These are phyloP conservation scores for Macrocybe gigantea DNA, from an alignment of 768 basidiomycete species.

Conservation along the genomic window DNA sequence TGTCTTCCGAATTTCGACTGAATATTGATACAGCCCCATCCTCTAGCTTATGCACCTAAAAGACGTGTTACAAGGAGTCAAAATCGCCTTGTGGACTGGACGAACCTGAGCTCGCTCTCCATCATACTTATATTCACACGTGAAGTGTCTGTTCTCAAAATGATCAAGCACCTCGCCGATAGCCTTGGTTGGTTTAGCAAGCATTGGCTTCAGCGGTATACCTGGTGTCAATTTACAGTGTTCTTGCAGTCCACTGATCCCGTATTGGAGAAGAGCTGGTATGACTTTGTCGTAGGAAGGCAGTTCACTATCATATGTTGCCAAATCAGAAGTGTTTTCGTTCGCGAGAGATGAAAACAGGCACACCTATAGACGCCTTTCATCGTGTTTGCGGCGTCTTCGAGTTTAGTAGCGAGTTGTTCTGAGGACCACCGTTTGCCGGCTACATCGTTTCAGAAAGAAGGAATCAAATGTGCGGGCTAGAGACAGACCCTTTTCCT, in stretches of 20 bases:
- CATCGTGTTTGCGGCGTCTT: constrained; percentile 70
- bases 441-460: constrained; percentile 30
- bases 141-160: constrained; percentile 93
- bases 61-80: background rate
- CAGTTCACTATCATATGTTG: constrained; percentile 59
- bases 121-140: constrained; percentile 99
- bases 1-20: constrained; percentile 97
- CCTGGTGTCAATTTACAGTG: constrained; percentile 92
- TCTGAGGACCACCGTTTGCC: constrained; percentile 73
- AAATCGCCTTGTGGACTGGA: background rate
- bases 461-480: background rate
- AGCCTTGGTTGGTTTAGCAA: constrained; percentile 98
- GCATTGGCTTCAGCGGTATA: constrained; percentile 96
- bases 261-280: constrained; percentile 78
- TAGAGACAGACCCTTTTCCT: constrained; percentile 35
- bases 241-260: constrained; percentile 62
- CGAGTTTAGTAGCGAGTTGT: constrained; percentile 63
- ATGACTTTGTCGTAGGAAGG: constrained; percentile 91
- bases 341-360: background rate
- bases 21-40: constrained; percentile 88
- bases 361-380: constrained; percentile 90
- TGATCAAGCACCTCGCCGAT: constrained; percentile 96
- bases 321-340: constrained; percentile 2
- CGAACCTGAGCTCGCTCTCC: constrained; percentile 91
- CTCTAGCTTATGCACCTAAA: constrained; percentile 77